Conservation (phyloP, 1,284 basidiomycete species). For the Chondrostereum purpureum region DNA sequence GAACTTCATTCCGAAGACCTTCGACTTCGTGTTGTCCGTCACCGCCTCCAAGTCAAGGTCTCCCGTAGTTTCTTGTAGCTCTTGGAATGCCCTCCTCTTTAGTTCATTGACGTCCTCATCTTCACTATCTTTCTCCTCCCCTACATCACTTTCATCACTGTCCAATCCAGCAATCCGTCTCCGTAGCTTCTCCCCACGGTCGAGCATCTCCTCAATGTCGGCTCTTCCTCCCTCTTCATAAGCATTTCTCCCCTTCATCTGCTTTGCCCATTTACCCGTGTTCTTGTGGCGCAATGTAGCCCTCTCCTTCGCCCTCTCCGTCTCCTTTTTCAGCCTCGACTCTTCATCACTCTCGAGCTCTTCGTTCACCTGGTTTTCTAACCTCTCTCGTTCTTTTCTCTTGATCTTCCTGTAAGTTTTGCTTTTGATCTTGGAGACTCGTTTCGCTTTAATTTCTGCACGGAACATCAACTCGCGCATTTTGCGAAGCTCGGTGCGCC, state of each 20-base stretch:
- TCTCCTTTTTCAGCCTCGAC: slow-evolving; percentile 64
- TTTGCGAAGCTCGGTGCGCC: slow-evolving; percentile 76
- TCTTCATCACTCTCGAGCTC: slow-evolving; percentile 44
- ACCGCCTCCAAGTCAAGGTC: slow-evolving; percentile 27
- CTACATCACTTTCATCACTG: slow-evolving; percentile 45
- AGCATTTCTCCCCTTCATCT: slow-evolving; percentile 60
- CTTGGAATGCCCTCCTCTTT: slow-evolving; percentile 67
- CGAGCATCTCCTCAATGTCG: slow-evolving; percentile 76
- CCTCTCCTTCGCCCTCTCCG: slow-evolving; percentile 75
- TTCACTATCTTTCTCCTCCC: slow-evolving; percentile 41
- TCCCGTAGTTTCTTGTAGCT: slow-evolving; percentile 48
- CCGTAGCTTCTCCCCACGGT: slow-evolving; percentile 64
- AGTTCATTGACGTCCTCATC: slow-evolving; percentile 39
- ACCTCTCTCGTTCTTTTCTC: slow-evolving; percentile 68
- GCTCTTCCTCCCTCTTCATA: slow-evolving; percentile 59
- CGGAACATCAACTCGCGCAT: slow-evolving; percentile 95
- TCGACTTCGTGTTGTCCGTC: slow-evolving; percentile 41
- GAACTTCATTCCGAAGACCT: slow-evolving; percentile 90
- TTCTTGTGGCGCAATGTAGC: slow-evolving; percentile 83
- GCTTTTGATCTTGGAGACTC: slow-evolving; percentile 93
- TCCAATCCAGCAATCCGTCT: slow-evolving; percentile 63
- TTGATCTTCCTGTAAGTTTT: slow-evolving; percentile 87
- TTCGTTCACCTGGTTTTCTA: slow-evolving; percentile 46
- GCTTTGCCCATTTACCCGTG: slow-evolving; percentile 76
- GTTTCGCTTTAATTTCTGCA: slow-evolving; percentile 86